A percentile compares a stretch with the other conserved stretches of the same genome.
phyloP scores from a whole-genome alignment of 495 filamentous ascomycete genomes.

The Talaromyces wortmannii region DNA sequence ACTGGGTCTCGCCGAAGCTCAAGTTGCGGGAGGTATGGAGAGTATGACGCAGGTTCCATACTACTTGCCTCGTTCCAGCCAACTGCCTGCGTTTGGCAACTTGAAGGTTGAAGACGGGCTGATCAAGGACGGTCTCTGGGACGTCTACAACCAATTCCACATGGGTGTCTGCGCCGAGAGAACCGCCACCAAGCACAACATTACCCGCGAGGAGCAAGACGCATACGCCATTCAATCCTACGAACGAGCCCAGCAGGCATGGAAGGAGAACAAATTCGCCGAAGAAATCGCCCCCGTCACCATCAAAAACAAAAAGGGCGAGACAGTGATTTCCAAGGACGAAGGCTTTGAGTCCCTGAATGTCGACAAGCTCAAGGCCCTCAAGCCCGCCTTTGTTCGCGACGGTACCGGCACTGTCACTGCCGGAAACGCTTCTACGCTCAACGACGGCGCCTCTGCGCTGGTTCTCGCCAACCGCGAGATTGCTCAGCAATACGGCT shows the following conservation, averaged over 20 bases:
- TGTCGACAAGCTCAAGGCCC: conserved; percentile 70
- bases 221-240: conserved; percentile 85
- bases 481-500: conserved; percentile 68
- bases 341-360: conserved; percentile 85
- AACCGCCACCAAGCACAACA: conserved; percentile 78
- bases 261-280: conserved; percentile 68
- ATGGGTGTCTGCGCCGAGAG: conserved; percentile 98
- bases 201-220: conserved; percentile 82
- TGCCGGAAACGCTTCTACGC: conserved; percentile 83
- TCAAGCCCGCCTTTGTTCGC: conserved; percentile 86
- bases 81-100: conserved; percentile 76
- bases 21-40: conserved; percentile 94
- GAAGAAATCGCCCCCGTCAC: conserved; percentile 87
- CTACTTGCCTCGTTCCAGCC: conserved; percentile 72
- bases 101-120: conserved; percentile 83
- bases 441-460: conserved; percentile 94
- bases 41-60: conserved; percentile 94
- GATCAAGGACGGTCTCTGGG: conserved; percentile 92
- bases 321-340: conserved; percentile 68
- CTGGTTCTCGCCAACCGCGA: conserved; percentile 74
- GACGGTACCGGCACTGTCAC: conserved; percentile 86
- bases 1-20: conserved; percentile 76
- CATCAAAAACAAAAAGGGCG: conserved; percentile 76
- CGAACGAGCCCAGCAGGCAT: conserved; percentile 82
- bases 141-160: conserved; percentile 93